These are phyloP conservation scores for Crithidia thermophila DNA, from an alignment of 208 protist genomes.

Conservation along the genomic window DNA sequence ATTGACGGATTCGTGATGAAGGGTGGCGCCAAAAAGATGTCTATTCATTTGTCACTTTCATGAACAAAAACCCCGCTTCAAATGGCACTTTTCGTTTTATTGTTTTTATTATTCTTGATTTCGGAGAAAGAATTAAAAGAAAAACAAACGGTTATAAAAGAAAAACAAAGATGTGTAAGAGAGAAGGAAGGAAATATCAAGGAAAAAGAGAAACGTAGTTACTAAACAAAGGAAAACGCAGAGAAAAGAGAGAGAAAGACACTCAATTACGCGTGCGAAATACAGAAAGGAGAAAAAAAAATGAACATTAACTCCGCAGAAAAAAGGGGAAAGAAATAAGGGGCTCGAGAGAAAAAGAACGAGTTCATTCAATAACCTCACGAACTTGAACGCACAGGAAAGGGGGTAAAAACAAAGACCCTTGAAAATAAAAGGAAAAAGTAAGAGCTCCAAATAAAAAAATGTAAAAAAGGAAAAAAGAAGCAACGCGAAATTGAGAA, in stretches of 20 bases:
- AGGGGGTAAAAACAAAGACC: too few species aligned
- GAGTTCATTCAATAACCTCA: not conserved
- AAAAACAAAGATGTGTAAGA: slow-evolving; percentile 3
- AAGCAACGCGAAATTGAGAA: not conserved
- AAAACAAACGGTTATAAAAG: not conserved
- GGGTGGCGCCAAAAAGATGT: too few species aligned
- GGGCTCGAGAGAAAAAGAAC: not conserved
- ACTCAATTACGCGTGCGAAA: not conserved
- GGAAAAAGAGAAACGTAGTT: not conserved
- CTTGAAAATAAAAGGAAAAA: not conserved
- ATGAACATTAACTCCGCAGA: not conserved
- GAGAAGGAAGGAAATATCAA: not conserved
- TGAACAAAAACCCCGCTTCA: slow-evolving; percentile 1
- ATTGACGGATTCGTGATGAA: too few species aligned
- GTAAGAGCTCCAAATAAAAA: not conserved
- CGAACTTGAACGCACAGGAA: too few species aligned
- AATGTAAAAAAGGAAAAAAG: not conserved
- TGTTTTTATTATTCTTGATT: too few species aligned
- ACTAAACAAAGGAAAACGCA: slow-evolving; percentile 6
- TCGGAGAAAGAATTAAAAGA: not conserved
- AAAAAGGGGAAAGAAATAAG: not conserved
- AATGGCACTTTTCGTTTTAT: too few species aligned
- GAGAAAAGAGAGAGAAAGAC: not conserved
- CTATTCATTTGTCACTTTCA: too few species aligned
- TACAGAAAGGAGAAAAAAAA: slow-evolving; percentile 10